phyloP scores from a whole-genome alignment of 805 yeast species.

The Pichia cephalocereana region DNA sequence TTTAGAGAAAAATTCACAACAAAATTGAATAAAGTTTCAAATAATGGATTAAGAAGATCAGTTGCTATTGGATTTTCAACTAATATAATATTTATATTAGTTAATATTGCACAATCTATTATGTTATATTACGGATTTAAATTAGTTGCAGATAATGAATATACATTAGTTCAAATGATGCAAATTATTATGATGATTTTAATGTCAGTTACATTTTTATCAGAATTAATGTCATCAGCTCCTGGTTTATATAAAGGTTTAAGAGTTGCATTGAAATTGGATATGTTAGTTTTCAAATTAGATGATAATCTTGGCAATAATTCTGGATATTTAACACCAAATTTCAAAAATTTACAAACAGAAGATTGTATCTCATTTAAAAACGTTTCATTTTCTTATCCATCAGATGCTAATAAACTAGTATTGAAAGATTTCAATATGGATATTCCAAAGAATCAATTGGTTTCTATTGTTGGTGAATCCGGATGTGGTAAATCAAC shows the following conservation, averaged over 20 bases:
- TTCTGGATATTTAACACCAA: conserved; percentile 28
- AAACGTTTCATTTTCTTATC: conserved; percentile 43
- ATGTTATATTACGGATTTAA: conserved; percentile 73
- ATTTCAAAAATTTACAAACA: not conserved
- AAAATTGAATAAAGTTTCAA: conserved; percentile 25
- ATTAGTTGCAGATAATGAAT: conserved; percentile 52
- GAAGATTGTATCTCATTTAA: conserved; percentile 30
- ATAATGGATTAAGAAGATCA: conserved; percentile 43
- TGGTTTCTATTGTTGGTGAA: conserved; percentile 67
- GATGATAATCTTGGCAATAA: conserved; percentile 29
- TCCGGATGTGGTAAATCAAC: conserved; percentile 95
- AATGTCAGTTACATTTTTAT: conserved; percentile 62
- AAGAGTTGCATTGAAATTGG: conserved; percentile 52
- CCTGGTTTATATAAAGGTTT: conserved; percentile 79
- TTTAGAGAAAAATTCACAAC: conserved; percentile 34
- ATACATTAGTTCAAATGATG: conserved; percentile 49
- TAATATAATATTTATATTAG: conserved; percentile 45
- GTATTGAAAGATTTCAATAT: conserved; percentile 38
- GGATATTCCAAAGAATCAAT: conserved; percentile 34
- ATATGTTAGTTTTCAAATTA: conserved; percentile 29
- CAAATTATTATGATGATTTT: conserved; percentile 63
- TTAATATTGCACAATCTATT: conserved; percentile 57
- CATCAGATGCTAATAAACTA: conserved; percentile 14
- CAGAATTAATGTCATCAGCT: conserved; percentile 49
- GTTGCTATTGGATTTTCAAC: conserved; percentile 58